These are phyloP conservation scores for Monilinia aucupariae DNA, from an alignment of 2,329 filamentous ascomycete genomes.

Conservation along the genomic window DNA sequence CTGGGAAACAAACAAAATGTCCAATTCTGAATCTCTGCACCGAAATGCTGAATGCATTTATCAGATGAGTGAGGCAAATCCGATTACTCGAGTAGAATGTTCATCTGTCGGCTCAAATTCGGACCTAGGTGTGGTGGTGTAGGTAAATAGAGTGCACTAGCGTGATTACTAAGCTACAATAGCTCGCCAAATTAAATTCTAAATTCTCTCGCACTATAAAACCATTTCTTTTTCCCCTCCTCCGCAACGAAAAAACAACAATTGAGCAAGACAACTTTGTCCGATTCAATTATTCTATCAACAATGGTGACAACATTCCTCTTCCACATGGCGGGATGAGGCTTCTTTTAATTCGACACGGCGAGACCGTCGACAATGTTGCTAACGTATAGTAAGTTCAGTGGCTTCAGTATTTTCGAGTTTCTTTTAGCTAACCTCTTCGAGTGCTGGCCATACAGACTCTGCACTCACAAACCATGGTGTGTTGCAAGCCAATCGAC, in stretches of 20 bases:
- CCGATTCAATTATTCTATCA: background rate
- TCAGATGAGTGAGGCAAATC: background rate
- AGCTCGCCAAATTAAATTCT: slow-evolving; percentile 1
- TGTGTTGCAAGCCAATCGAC: slow-evolving; percentile 66
- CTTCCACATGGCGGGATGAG: slow-evolving; percentile 43
- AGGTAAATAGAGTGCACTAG: no score
- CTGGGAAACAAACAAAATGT: no score
- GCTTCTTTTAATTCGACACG: slow-evolving; percentile 77
- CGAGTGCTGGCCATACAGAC: slow-evolving; percentile 72
- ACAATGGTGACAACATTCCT: slow-evolving; percentile 22
- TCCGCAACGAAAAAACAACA: background rate
- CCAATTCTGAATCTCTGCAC: background rate
- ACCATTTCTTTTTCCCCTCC: background rate
- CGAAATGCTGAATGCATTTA: background rate
- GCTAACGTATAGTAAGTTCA: slow-evolving; percentile 62
- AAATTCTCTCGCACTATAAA: background rate
- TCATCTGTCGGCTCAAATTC: background rate
- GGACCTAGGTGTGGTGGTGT: background rate
- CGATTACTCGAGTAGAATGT: background rate
- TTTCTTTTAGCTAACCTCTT: slow-evolving; percentile 18
- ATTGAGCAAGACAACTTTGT: background rate
- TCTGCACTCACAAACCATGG: slow-evolving; percentile 78
- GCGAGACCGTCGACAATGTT: slow-evolving; percentile 86
- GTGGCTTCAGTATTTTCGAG: background rate
- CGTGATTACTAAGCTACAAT: background rate